Base-by-base conservation (phyloP, 345 rosid species). In the Murraya paniculata region DNA sequence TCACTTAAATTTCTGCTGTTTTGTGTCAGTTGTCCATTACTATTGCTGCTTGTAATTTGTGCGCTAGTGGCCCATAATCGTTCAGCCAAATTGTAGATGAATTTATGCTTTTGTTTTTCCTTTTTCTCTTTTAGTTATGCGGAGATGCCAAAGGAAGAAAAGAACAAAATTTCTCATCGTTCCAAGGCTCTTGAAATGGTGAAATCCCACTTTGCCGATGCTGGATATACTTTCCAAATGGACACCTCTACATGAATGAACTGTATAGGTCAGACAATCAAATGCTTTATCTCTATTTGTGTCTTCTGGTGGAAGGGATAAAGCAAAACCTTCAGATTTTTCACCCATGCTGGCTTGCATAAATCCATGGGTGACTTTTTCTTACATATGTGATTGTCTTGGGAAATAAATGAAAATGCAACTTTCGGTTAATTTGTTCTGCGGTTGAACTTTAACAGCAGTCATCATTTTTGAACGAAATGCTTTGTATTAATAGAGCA, bases 101-200 rank as follows among this genome's bases (percentile, higher is more conserved):
- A 64, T 73, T 16, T 45, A 62, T 27, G 66, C 27, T 39, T 30
- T 30, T 77, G 67, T 80, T 25, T 60, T 73, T n/a, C 18, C 64
- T 78, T 25, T 60, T 71, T n/a, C 18, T 68, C 74, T 55, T 73
- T 82, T 53, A 66, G 99, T 24, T 94, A 90, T 68, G 98, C 98
- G 0, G 94, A 94, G 85, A 91, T 96, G 97, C 83, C 91, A 21
- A 91, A 96, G 85, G 98, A 94, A 85, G 98, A 91, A 79, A 94
- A 92, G 90, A 96, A 96, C 84, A 86, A 85, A 83, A 96, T 96
- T 48, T 96, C 98, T 68, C 99, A 96, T 80, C 95, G 98, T 55
- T 94, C 73, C 80, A 91, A 69, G 90, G 86, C 98, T 77, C 94
- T 96, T 59, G 89, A 83, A 36, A 31, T 82, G 89, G 87, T 96